Percentiles rank a stretch among this genome's conserved stretches.
These are phyloP conservation scores for Ogataea neopini DNA, from an alignment of 805 yeast species.

Conservation along the genomic window DNA sequence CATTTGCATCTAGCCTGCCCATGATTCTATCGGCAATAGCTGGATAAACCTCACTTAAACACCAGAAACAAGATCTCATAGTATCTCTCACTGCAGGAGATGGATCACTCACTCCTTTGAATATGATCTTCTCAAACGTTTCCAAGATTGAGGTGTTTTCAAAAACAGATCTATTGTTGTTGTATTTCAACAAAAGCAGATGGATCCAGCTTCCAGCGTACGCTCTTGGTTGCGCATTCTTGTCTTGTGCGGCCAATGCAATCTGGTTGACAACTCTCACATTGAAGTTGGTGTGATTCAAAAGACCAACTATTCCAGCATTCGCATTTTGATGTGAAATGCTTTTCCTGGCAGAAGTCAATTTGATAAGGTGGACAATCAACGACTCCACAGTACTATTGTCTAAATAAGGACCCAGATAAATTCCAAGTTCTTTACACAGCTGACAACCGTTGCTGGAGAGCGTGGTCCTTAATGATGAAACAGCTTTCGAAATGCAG, in stretches of 20 bases:
- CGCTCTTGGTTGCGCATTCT: slow-evolving; percentile 68
- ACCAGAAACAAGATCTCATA: slow-evolving; percentile 77
- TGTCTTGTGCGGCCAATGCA: slow-evolving; percentile 57
- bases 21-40: slow-evolving; percentile 44
- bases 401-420: slow-evolving; percentile 43
- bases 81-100: slow-evolving; percentile 77
- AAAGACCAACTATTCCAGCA: slow-evolving; percentile 54
- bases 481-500: slow-evolving; percentile 62
- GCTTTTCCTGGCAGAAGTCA: slow-evolving; percentile 61
- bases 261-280: slow-evolving; percentile 53
- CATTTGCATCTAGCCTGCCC: slow-evolving; percentile 43
- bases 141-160: slow-evolving; percentile 40
- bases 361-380: slow-evolving; percentile 48
- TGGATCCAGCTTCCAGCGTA: slow-evolving; percentile 73
- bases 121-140: slow-evolving; percentile 49
- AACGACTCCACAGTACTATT: slow-evolving; percentile 48
- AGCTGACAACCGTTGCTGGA: slow-evolving; percentile 74
- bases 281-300: slow-evolving; percentile 55
- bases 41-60: slow-evolving; percentile 56
- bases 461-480: slow-evolving; percentile 82
- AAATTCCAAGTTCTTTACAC: slow-evolving; percentile 62
- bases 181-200: slow-evolving; percentile 55
- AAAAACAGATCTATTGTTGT: slow-evolving; percentile 33
- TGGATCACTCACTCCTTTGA: slow-evolving; percentile 72
- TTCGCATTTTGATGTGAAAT: slow-evolving; percentile 62